These are phyloP conservation scores for Basidioascus undulatus DNA, from an alignment of 768 basidiomycete species.

Conservation along the genomic window DNA sequence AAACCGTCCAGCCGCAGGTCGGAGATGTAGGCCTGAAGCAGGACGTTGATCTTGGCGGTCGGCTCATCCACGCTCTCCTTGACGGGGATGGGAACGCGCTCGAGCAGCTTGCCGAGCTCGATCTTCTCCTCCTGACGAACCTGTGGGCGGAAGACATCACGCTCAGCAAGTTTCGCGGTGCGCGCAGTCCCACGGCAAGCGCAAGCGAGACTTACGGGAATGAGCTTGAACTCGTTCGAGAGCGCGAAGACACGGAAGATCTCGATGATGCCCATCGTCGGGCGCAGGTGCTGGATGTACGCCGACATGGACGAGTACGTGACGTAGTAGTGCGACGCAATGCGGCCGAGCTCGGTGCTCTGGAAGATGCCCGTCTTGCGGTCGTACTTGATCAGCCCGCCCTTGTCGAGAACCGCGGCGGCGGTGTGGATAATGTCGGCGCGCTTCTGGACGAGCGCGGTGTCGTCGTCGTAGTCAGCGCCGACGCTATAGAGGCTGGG, in stretches of 20 bases:
- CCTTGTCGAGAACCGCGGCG: conserved; percentile 79
- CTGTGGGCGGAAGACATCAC: not conserved
- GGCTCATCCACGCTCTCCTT: conserved; percentile 94
- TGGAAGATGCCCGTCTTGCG: conserved; percentile 67
- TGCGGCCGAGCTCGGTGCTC: conserved; percentile 74
- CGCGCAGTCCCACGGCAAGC: not conserved
- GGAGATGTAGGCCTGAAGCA: conserved; percentile 83
- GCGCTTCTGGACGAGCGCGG: conserved; percentile 63
- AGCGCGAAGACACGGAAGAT: conserved; percentile 87
- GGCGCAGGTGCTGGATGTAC: conserved; percentile 78
- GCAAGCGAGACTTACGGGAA: conserved; percentile 27
- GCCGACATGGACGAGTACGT: conserved; percentile 86
- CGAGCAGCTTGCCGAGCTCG: conserved; percentile 67
- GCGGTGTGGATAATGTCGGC: conserved; percentile 82
- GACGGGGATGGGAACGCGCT: conserved; percentile 87
- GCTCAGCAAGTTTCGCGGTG: conserved; percentile 2
- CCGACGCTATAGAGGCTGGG: conserved; percentile 72
- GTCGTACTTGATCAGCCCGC: conserved; percentile 82
- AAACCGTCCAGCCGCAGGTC: conserved; percentile 74
- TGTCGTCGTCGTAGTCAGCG: conserved; percentile 73
- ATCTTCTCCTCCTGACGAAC: conserved; percentile 41
- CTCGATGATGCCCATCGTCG: conserved; percentile 69
- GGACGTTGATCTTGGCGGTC: conserved; percentile 87
- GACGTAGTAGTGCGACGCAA: conserved; percentile 88
- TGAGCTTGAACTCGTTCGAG: conserved; percentile 80